Percentiles rank a stretch among this genome's conserved stretches.
phyloP scores from a whole-genome alignment of 768 basidiomycete species.

The Suillus decipiens region DNA sequence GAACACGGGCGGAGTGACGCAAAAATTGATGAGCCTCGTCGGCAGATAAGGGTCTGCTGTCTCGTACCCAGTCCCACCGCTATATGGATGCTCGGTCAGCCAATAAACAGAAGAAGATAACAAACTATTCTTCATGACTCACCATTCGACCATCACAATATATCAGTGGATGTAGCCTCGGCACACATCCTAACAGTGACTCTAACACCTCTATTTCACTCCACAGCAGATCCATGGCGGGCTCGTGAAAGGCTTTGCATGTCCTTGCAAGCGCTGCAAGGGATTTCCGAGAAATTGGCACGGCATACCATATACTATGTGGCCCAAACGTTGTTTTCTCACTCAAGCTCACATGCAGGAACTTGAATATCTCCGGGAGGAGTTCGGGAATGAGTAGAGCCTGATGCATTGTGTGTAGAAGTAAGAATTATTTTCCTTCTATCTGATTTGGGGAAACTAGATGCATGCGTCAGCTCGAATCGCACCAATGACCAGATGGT shows the following conservation, averaged over 20 bases:
- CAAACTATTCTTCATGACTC: background rate
- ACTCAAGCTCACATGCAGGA: background rate
- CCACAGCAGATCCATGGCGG: background rate
- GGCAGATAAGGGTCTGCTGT: background rate
- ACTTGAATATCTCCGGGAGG: background rate
- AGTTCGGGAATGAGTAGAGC: background rate
- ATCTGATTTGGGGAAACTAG: no score
- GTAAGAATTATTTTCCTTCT: no score
- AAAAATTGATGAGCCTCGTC: background rate
- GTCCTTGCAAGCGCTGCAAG: background rate
- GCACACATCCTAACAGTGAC: background rate
- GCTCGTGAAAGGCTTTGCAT: background rate
- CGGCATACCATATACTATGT: background rate
- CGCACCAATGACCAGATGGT: no score
- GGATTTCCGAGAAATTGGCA: no score
- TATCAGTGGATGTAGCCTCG: background rate
- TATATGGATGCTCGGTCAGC: background rate
- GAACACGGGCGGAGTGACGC: background rate
- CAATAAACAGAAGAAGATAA: background rate
- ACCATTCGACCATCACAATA: background rate
- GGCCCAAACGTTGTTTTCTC: no score
- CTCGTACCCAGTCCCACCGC: background rate
- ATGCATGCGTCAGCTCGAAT: no score
- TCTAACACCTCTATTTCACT: background rate
- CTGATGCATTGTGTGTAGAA: background rate